Conservation (phyloP, 2,329 filamentous ascomycete genomes). For the Exophiala sp. region DNA sequence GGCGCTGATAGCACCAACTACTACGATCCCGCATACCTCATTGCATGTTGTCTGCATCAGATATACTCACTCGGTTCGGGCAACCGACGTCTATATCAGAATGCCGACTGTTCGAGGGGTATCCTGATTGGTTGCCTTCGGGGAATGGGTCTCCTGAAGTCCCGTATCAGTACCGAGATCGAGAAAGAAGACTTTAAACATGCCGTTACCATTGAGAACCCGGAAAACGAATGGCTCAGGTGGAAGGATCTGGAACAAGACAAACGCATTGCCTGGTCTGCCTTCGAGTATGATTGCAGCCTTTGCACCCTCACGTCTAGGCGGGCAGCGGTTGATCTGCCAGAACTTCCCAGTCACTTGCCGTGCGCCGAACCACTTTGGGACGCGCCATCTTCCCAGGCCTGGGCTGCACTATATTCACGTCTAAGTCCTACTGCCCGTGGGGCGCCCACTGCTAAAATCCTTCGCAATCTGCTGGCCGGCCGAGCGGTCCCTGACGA, state of each 20-base stretch:
- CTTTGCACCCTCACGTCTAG: conserved; percentile 19
- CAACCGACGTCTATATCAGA: conserved; percentile 19
- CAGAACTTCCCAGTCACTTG: conserved; percentile 19
- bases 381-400: conserved; percentile 17
- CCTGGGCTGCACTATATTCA: conserved; percentile 17
- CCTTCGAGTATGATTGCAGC: conserved; percentile 24
- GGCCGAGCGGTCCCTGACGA: conserved; percentile 15
- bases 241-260: conserved; percentile 22
- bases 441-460: conserved; percentile 14
- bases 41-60: conserved; percentile 14
- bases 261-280: conserved; percentile 20
- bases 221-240: conserved; percentile 11
- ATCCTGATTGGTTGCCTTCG: conserved; percentile 21
- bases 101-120: conserved; percentile 19
- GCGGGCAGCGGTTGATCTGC: conserved; percentile 19
- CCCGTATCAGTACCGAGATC: conserved; percentile 18
- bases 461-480: conserved; percentile 19
- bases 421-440: conserved; percentile 13
- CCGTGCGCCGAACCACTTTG: conserved; percentile 21
- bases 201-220: conserved; percentile 5
- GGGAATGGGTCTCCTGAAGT: conserved; percentile 20
- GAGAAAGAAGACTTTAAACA: conserved; percentile 14
- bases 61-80: conserved; percentile 20
- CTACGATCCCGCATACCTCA: conserved; percentile 15
- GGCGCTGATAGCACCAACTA: conserved; percentile 19